Percentiles rank a stretch among this genome's conserved stretches.
Conservation (phyloP, 169 alveolate species). For the Cryptosporidium ubiquitum region DNA sequence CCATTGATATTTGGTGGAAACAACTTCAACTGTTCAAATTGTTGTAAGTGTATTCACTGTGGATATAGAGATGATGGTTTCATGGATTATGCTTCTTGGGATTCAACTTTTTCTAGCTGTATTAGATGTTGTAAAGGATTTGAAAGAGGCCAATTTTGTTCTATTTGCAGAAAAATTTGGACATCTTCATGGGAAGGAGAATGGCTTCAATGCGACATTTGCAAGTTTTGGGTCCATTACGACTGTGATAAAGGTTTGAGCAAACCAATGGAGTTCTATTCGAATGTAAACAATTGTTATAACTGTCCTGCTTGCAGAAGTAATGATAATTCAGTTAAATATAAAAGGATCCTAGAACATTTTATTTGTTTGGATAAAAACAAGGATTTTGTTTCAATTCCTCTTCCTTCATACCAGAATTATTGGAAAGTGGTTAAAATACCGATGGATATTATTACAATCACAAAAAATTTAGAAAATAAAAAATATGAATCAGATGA, state of each 20-base stretch:
- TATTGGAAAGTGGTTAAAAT: constrained; percentile 69
- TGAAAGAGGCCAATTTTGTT: constrained; percentile 70
- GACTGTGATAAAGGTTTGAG: constrained; percentile 27
- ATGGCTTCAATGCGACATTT: constrained; percentile 65
- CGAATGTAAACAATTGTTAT: background rate
- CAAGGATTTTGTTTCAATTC: constrained; percentile 37
- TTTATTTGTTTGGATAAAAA: constrained; percentile 48
- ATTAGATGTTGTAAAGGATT: constrained; percentile 50
- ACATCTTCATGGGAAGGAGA: constrained; percentile 73
- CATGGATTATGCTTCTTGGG: constrained; percentile 68
- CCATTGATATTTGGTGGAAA: constrained; percentile 51
- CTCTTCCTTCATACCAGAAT: constrained; percentile 68
- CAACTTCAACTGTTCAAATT: constrained; percentile 53
- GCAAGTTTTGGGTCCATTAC: constrained; percentile 67
- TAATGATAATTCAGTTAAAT: constrained; percentile 22
- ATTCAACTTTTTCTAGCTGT: constrained; percentile 53
- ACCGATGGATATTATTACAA: constrained; percentile 58
- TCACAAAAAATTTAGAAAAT: constrained; percentile 7
- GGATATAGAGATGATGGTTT: constrained; percentile 65
- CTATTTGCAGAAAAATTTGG: constrained; percentile 65
- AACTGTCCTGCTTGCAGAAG: constrained; percentile 72
- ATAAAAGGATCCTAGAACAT: constrained; percentile 36
- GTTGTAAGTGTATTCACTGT: constrained; percentile 56
- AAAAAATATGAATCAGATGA: constrained; percentile 19
- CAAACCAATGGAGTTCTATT: constrained; percentile 43